phyloP scores from a whole-genome alignment of 768 basidiomycete species.

The Rhodotorula diobovata region DNA sequence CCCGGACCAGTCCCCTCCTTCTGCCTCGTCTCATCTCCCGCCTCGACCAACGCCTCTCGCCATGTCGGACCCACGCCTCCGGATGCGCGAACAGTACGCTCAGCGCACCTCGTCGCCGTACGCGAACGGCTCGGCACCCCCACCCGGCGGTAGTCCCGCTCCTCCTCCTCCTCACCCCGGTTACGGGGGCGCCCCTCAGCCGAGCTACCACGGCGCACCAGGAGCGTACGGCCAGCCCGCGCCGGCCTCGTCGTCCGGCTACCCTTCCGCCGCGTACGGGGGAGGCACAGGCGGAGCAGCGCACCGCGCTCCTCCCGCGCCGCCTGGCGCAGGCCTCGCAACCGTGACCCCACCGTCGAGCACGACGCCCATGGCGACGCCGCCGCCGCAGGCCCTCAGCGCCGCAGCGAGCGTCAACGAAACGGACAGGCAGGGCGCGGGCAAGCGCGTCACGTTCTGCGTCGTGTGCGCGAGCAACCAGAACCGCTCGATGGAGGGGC shows the following conservation, averaged over 20 bases:
- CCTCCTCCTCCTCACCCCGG: not conserved
- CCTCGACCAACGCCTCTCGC: not conserved
- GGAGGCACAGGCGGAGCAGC: not conserved
- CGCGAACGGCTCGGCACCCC: not conserved
- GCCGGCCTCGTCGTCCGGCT: not conserved
- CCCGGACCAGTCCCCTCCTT: no score
- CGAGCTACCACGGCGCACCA: not conserved
- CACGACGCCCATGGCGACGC: constrained; percentile 13
- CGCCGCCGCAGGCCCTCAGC: constrained; percentile 5
- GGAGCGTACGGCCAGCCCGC: not conserved
- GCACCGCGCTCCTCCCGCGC: not conserved
- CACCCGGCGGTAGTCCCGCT: not conserved
- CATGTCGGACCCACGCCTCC: constrained; percentile 30
- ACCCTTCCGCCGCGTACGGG: no score
- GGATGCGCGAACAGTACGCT: constrained; percentile 11
- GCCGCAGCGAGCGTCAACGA: constrained; percentile 2
- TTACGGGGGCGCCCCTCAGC: not conserved
- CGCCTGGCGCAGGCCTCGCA: not conserved
- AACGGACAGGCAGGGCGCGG: not conserved
- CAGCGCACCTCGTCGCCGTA: constrained; percentile 3
- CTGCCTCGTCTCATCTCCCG: no score
- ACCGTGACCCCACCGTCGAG: constrained; percentile 1
- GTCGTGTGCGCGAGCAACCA: constrained; percentile 96
- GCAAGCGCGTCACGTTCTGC: constrained; percentile 62
- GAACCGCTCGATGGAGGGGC: constrained; percentile 74